Evolutionary conservation across 257 asterid genomes (phyloP).

Genomic region (Nicotiana benthamiana): DNA sequence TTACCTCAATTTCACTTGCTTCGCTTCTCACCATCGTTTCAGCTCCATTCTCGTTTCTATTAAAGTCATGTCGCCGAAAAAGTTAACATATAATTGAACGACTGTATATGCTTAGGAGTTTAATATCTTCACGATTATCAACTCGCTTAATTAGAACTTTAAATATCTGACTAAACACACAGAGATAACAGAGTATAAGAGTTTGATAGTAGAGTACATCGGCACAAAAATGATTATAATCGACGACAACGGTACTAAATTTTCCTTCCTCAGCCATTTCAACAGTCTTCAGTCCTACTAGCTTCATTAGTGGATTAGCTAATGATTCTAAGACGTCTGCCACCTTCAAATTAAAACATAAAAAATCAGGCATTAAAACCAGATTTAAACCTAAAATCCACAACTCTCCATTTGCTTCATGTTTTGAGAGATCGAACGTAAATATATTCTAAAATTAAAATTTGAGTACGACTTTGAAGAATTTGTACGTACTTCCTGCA

Average conservation of each 20-base stretch:
- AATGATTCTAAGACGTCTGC: slow-evolving; percentile 61
- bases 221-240: slow-evolving; percentile 6
- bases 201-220: slow-evolving; percentile 24
- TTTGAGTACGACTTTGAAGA: not conserved
- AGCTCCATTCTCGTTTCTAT: not conserved
- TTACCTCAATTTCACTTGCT: slow-evolving; percentile 1
- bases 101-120: not conserved
- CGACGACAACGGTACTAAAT: slow-evolving; percentile 32
- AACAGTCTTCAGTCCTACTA: slow-evolving; percentile 61
- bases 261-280: slow-evolving; percentile 67
- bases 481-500: slow-evolving; percentile 43
- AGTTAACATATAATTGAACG: not conserved
- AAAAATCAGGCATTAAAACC: not conserved
- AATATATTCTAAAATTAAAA: not conserved
- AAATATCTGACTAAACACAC: not conserved
- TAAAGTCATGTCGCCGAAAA: slow-evolving; percentile 3
- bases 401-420: not conserved
- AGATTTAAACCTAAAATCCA: not conserved
- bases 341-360: slow-evolving; percentile 28
- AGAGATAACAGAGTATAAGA: not conserved
- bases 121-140: not conserved
- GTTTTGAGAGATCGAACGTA: not conserved
- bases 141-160: not conserved
- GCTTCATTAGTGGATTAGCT: slow-evolving; percentile 49
- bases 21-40: not conserved